A percentile compares a stretch with the other conserved stretches of the same genome.
These are phyloP conservation scores for Apophysomyces variabilis DNA, from an alignment of 371 early-diverging fungal species.

Conservation along the genomic window DNA sequence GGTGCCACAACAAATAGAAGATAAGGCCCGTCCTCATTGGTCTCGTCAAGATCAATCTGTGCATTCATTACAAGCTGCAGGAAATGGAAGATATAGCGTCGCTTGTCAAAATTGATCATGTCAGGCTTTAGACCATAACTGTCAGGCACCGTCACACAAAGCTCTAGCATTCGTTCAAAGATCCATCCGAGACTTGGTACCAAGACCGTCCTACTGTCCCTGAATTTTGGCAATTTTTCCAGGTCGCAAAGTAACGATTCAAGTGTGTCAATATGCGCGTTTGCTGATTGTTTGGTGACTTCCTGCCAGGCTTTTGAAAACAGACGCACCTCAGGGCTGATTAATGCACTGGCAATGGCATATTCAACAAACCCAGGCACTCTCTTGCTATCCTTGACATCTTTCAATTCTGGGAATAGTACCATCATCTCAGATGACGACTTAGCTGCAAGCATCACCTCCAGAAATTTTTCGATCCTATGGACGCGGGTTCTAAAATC, in stretches of 20 bases:
- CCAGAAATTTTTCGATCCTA: conserved; percentile 68
- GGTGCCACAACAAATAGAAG: conserved; percentile 35
- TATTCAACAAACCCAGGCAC: conserved; percentile 83
- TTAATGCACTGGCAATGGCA: conserved; percentile 74
- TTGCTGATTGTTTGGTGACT: conserved; percentile 52
- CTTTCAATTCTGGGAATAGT: conserved; percentile 39
- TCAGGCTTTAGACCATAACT: conserved; percentile 43
- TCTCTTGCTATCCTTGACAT: conserved; percentile 18
- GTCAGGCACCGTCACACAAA: conserved; percentile 51
- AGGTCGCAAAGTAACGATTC: conserved; percentile 40
- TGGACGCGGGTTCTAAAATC: conserved; percentile 55
- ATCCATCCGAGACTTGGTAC: conserved; percentile 62
- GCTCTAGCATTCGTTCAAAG: conserved; percentile 56
- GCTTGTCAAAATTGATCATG: conserved; percentile 75
- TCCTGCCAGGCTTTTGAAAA: conserved; percentile 76
- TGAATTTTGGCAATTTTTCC: background rate
- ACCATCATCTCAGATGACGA: conserved; percentile 38
- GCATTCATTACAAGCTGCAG: conserved; percentile 57
- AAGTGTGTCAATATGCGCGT: conserved; percentile 62
- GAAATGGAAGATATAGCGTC: conserved; percentile 68
- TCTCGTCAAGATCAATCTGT: conserved; percentile 36
- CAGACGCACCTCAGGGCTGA: conserved; percentile 78
- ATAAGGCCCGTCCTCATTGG: conserved; percentile 2
- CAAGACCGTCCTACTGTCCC: conserved; percentile 17
- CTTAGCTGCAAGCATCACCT: conserved; percentile 63